Base-by-base conservation (phyloP, 768 basidiomycete genomes). In the Lentinula sp. region DNA sequence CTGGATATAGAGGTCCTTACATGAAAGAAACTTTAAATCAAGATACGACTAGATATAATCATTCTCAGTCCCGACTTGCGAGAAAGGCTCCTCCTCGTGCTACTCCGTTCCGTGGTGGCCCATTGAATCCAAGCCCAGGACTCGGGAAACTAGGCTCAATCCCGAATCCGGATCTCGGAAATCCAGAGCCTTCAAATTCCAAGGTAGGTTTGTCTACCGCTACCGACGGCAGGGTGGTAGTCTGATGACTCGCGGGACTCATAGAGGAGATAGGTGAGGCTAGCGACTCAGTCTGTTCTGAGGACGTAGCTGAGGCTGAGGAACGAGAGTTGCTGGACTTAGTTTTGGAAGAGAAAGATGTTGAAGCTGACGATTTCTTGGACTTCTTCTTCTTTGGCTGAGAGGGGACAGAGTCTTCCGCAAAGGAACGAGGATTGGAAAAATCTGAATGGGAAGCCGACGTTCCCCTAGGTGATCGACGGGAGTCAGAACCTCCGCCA, bases 401-500 rank as follows among this genome's bases (percentile, higher is more conserved):
- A 16, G 61, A 53, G n/a, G 20, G 33, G 66, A 70, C 41, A 67
- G 32, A n/a, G 39, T 54, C n/a, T 65, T 46, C 70, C 68, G 53
- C 69, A 67, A 57, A 72, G 71, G n/a, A 57, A 57, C 51, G 66
- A 56, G 18, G 67, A 69, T 28, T 69, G 67, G 36, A 66, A 63
- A 28, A 79, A 78, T 32, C 73, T 50, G 0, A 83, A 84, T 4
- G 81, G 4, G 86, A 85, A 0, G 41, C 18, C 15, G 55, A 56
- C 10, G 55, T 56, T 32, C 55, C 55, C 23, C 41, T n/a, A 0
- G 86, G 87, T 36, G 82, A 79, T 3, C 85, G 87, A 39, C 79
- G 82, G 4, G 84, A 85, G 61, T 85, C 83, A 0, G 87, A 88
- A 28, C 79, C 81, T 36, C 77, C 76, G 9, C 71, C 65, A 28